Conservation (phyloP, 1,284 basidiomycete species). For the Microbotryum saponariae region DNA sequence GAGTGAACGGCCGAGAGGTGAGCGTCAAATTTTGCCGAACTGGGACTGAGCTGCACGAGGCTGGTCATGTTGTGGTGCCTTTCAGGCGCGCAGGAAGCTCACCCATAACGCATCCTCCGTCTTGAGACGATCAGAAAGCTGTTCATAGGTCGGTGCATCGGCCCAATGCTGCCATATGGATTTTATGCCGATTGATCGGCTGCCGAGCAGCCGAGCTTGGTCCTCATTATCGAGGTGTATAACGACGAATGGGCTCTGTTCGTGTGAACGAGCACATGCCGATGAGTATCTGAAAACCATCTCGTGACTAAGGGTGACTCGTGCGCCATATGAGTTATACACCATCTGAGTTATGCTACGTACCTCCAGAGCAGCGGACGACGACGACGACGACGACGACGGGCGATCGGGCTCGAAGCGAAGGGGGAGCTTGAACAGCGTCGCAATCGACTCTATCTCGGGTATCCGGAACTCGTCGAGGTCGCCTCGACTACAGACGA, state of each 20-base stretch:
- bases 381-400: background rate
- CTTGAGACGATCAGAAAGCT: constrained; percentile 30
- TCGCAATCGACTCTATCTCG: constrained; percentile 29
- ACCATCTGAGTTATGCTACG: constrained; percentile 1
- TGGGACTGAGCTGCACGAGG: background rate
- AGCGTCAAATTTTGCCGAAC: background rate
- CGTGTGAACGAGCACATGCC: too few species aligned
- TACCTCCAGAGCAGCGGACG: constrained; percentile 6
- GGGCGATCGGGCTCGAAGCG: constrained; percentile 6
- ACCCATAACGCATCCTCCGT: constrained; percentile 13
- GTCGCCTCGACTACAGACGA: constrained; percentile 23
- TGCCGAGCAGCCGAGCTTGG: constrained; percentile 63
- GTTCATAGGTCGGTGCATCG: constrained; percentile 33
- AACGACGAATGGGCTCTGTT: constrained; percentile 60
- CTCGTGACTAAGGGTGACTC: constrained; percentile 3
- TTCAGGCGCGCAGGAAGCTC: constrained; percentile 11
- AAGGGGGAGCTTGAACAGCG: constrained; percentile 15
- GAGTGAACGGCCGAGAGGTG: background rate
- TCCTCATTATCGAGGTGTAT: constrained; percentile 62
- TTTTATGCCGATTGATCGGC: constrained; percentile 77
- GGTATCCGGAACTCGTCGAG: constrained; percentile 31
- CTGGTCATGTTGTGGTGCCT: background rate
- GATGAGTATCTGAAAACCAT: background rate
- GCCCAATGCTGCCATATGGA: constrained; percentile 46
- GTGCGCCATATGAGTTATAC: background rate